These are phyloP conservation scores for Mucor racemosus DNA, from an alignment of 371 early-diverging fungal genomes.

Conservation along the genomic window DNA sequence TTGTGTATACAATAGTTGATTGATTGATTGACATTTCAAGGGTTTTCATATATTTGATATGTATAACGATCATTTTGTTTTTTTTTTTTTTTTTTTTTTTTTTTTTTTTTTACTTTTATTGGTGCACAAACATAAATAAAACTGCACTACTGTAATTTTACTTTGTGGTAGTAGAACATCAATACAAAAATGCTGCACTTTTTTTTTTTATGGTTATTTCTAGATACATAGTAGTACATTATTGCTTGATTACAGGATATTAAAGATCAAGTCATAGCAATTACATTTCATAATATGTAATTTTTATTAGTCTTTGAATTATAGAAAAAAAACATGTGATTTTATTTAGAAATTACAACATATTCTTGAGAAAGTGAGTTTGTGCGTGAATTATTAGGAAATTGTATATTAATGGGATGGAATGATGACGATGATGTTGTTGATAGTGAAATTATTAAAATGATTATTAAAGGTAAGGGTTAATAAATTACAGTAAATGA, in stretches of 20 bases:
- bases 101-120: neutral
- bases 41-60: no score
- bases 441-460: neutral
- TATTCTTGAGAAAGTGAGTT: neutral
- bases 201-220: no score
- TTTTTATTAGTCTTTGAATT: neutral
- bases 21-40: no score
- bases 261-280: neutral
- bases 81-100: neutral
- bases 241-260: neutral
- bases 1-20: no score
- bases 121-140: neutral
- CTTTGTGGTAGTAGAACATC: neutral
- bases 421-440: neutral
- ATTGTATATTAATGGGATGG: neutral
- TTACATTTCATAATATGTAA: neutral
- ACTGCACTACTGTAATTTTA: slow-evolving; percentile 1
- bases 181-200: neutral
- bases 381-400: neutral
- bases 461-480: neutral
- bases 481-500: neutral
- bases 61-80: no score
- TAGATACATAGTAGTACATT: no score
- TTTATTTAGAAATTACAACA: neutral
- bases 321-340: neutral